Conservation (phyloP, 805 yeast species). For the Saturnispora bothae region DNA sequence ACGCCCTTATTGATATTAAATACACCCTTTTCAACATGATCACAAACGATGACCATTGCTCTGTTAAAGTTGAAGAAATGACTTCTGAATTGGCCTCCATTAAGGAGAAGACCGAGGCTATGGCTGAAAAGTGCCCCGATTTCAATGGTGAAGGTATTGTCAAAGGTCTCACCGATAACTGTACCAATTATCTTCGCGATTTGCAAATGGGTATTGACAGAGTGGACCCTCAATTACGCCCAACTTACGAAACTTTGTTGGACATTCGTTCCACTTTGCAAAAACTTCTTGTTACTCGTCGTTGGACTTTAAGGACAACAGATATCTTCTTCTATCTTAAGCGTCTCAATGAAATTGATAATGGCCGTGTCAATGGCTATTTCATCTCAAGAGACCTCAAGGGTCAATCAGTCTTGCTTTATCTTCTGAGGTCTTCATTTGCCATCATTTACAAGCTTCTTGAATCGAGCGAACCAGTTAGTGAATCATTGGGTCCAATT, state of each 20-base stretch:
- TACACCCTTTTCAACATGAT: constrained; percentile 44
- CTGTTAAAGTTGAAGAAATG: constrained; percentile 12
- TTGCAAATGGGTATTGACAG: constrained; percentile 37
- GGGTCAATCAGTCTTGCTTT: constrained; percentile 56
- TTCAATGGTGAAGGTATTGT: constrained; percentile 36
- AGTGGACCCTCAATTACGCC: constrained; percentile 41
- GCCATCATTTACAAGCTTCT: constrained; percentile 81
- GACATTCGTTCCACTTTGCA: constrained; percentile 66
- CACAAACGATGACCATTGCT: constrained; percentile 31
- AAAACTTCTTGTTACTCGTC: constrained; percentile 76
- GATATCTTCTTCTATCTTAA: constrained; percentile 81
- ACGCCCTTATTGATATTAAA: constrained; percentile 51
- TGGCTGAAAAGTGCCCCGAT: constrained; percentile 16
- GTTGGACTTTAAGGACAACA: constrained; percentile 97
- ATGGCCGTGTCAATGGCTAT: constrained; percentile 51
- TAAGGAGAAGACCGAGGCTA: constrained; percentile 18
- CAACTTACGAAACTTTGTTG: constrained; percentile 52
- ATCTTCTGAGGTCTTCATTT: constrained; percentile 80
- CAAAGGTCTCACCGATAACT: constrained; percentile 74
- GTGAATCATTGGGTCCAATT: constrained; percentile 85
- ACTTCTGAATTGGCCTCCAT: constrained; percentile 16
- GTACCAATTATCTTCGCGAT: constrained; percentile 66
- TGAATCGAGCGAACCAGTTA: constrained; percentile 90
- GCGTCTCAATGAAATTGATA: constrained; percentile 63
- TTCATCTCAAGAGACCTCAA: constrained; percentile 34